Percentiles rank a stretch among this genome's conserved stretches.
Evolutionary conservation across 148 eudicot genomes (phyloP).

Genomic region (Vaccinium macrocarpon): DNA sequence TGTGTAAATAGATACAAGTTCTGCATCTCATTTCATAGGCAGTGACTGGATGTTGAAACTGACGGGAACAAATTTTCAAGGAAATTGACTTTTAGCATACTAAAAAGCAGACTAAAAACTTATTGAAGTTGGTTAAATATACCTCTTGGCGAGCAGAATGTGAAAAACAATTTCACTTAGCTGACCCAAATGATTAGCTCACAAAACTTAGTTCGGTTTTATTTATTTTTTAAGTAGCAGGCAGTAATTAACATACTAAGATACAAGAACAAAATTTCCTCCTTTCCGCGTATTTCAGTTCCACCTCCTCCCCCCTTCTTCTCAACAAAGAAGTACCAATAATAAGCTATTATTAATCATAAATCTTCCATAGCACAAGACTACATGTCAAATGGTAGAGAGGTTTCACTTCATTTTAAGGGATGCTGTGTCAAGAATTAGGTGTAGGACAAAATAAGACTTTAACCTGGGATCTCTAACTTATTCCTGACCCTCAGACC

Average conservation of each 20-base stretch:
- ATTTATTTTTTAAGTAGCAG: neutral
- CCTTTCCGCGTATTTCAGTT: neutral
- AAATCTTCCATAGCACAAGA: no score
- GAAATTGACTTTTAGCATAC: neutral
- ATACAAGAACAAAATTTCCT: neutral
- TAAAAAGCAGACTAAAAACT: no score
- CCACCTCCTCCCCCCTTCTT: no score
- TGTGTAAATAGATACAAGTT: neutral
- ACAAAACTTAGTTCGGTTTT: no score
- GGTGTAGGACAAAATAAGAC: neutral
- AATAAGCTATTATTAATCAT: no score
- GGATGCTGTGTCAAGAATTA: neutral
- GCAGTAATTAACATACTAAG: neutral
- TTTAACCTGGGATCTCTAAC: neutral
- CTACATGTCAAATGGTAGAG: no score
- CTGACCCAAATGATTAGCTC: no score
- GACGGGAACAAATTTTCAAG: neutral
- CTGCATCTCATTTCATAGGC: neutral
- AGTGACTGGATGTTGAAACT: neutral
- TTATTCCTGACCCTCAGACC: neutral
- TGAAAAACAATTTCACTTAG: no score
- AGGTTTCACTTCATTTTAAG: no score
- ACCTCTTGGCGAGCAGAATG: no score
- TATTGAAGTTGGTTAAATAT: no score
- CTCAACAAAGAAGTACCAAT: no score